Evolutionary conservation across 495 filamentous ascomycete genomes (phyloP).

Genomic region (Daldinia vernicosa): DNA sequence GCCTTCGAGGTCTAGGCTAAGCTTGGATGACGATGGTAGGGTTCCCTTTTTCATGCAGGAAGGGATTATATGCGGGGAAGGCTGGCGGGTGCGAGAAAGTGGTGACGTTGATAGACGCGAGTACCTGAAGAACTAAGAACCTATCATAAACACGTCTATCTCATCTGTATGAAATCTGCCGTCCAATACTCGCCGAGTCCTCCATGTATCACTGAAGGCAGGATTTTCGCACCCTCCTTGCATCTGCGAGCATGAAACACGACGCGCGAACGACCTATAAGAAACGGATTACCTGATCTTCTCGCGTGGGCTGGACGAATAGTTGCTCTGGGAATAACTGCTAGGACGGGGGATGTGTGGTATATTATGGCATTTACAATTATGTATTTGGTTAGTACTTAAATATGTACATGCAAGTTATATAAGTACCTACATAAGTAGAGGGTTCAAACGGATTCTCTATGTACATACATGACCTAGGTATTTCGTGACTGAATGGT

Average conservation of each 20-base stretch:
- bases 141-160: no score
- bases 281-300: neutral
- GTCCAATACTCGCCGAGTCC: neutral
- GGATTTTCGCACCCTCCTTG: slow-evolving; percentile 20
- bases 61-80: slow-evolving; percentile 29
- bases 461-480: no score
- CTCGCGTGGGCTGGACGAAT: neutral
- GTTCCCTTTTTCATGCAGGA: slow-evolving; percentile 11
- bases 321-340: neutral
- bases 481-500: no score
- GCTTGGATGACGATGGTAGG: slow-evolving; percentile 38
- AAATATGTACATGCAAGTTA: no score
- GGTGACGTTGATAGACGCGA: slow-evolving; percentile 24
- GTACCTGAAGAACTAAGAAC: no score
- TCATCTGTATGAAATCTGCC: no score
- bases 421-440: no score
- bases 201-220: slow-evolving; percentile 19
- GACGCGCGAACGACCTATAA: slow-evolving; percentile 14
- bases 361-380: no score
- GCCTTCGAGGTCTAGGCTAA: neutral
- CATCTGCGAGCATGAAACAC: slow-evolving; percentile 35
- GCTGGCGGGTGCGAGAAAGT: slow-evolving; percentile 12
- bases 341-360: no score
- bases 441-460: no score
- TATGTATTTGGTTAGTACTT: no score